Evolutionary conservation across 176 grass and related monocot species (phyloP).

Genomic region (Thinopyrum elongatum): DNA sequence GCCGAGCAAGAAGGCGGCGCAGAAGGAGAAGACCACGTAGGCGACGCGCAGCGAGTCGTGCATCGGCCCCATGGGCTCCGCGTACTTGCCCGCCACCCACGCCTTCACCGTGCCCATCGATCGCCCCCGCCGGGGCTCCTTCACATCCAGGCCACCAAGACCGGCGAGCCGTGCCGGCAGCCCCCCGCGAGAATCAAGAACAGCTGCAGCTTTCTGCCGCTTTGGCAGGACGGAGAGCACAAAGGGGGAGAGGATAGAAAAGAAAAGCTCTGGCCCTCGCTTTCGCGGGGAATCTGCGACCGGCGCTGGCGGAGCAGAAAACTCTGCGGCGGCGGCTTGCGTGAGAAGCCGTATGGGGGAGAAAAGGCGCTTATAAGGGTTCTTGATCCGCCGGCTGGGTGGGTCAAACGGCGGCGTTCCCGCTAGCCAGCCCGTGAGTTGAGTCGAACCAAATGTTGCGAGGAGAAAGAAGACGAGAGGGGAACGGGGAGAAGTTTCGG

Average conservation of each 20-base stretch:
- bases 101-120: constrained; percentile 48
- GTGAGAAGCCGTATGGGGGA: not conserved
- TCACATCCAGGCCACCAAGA: constrained; percentile 33
- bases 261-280: constrained; percentile 3
- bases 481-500: not conserved
- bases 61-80: constrained; percentile 49
- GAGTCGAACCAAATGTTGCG: not conserved
- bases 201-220: not conserved
- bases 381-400: not conserved
- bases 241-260: not conserved
- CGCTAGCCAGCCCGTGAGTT: not conserved
- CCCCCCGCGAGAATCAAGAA: constrained; percentile 12
- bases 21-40: constrained; percentile 84
- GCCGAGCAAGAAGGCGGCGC: constrained; percentile 87
- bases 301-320: constrained; percentile 3
- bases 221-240: constrained; percentile 28
- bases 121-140: not conserved
- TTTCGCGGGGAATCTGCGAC: constrained; percentile 37
- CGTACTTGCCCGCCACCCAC: constrained; percentile 52
- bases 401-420: constrained; percentile 36
- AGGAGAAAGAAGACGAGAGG: not conserved
- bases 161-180: not conserved
- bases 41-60: constrained; percentile 47
- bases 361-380: constrained; percentile 14
- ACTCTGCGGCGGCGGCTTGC: constrained; percentile 19